Conservation (phyloP, 176 grass and related monocot genomes). For the Cenchrus fungigraminus region DNA sequence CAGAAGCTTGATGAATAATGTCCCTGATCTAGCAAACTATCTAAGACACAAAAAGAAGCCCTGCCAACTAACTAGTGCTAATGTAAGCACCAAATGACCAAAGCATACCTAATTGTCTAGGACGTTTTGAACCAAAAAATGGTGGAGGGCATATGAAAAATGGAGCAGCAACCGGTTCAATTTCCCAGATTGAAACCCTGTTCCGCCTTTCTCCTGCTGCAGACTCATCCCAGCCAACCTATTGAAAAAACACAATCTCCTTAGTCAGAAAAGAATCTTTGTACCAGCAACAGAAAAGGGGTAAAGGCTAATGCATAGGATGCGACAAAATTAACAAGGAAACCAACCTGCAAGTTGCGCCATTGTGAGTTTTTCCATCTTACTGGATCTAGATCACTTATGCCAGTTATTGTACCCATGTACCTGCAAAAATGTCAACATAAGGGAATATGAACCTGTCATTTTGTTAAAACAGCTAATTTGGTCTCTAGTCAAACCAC, state of each 20-base stretch:
- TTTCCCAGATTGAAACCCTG: conserved; percentile 86
- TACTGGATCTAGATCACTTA: conserved; percentile 79
- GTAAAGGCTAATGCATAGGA: background rate
- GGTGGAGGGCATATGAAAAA: conserved; percentile 86
- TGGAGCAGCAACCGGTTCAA: conserved; percentile 75
- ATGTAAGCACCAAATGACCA: conserved; percentile 36
- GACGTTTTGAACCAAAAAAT: conserved; percentile 71
- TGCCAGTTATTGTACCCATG: conserved; percentile 91
- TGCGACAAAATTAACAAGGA: conserved; percentile 31
- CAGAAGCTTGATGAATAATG: background rate
- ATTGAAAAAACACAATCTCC: conserved; percentile 21
- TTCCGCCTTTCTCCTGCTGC: conserved; percentile 74
- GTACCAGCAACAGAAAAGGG: conserved; percentile 13
- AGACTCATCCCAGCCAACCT: conserved; percentile 93
- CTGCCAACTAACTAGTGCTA: background rate
- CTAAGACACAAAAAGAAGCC: conserved; percentile 2
- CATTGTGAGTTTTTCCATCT: conserved; percentile 87
- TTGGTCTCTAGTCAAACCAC: background rate
- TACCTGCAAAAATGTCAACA: conserved; percentile 59
- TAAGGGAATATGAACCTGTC: background rate
- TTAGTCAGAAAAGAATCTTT: background rate
- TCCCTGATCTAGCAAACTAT: conserved; percentile 11
- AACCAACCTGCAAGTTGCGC: conserved; percentile 77
- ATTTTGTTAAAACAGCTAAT: background rate
- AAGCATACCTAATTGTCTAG: conserved; percentile 63